Percentiles rank a stretch among this genome's conserved stretches.
These are phyloP conservation scores for Setaria italica DNA, from an alignment of 202 grass and related monocot species.

Conservation along the genomic window DNA sequence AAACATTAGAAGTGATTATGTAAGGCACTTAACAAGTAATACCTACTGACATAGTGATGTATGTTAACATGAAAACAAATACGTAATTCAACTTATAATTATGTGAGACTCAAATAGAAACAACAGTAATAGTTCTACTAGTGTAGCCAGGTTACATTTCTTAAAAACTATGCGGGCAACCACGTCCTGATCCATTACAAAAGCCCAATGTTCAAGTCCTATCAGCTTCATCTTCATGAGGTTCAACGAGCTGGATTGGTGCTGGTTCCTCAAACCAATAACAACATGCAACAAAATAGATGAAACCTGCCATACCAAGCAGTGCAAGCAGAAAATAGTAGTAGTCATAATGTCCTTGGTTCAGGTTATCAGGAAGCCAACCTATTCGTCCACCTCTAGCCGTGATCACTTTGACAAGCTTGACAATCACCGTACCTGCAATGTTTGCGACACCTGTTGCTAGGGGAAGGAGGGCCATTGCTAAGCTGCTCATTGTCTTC, in stretches of 20 bases:
- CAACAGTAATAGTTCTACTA: neutral
- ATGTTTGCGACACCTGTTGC: slow-evolving; percentile 27
- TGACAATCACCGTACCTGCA: slow-evolving; percentile 2
- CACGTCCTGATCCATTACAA: neutral
- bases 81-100: too few species aligned
- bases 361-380: slow-evolving; percentile 48
- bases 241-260: slow-evolving; percentile 21
- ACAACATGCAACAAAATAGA: slow-evolving; percentile 52
- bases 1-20: too few species aligned
- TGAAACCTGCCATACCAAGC: slow-evolving; percentile 21
- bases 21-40: too few species aligned
- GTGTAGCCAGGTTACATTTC: neutral
- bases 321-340: slow-evolving; percentile 48
- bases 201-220: neutral
- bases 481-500: slow-evolving; percentile 47
- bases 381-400: neutral
- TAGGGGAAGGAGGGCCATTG: slow-evolving; percentile 33
- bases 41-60: too few species aligned
- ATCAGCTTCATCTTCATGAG: neutral
- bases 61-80: too few species aligned
- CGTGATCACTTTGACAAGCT: slow-evolving; percentile 26
- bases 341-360: slow-evolving; percentile 58
- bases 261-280: slow-evolving; percentile 44
- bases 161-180: neutral
- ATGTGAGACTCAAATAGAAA: too few species aligned